Evolutionary conservation across 108 stramenopile genomes (phyloP).

Genomic region (Pseudonitzschia multistriata): DNA sequence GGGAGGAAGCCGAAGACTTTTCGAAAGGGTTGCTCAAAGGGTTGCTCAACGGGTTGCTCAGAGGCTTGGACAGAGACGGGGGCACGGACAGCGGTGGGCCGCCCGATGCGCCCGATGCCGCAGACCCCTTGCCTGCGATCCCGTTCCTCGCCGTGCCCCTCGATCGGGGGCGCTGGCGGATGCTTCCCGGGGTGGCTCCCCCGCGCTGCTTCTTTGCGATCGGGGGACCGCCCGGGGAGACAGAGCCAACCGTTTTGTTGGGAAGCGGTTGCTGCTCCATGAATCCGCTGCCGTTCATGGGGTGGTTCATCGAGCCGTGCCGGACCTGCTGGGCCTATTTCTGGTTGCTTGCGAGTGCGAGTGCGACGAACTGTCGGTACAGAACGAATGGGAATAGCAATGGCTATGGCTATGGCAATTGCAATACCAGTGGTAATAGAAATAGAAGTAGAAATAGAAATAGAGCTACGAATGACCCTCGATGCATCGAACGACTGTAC

Average conservation of each 20-base stretch:
- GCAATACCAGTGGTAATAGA: too few relatives aligned
- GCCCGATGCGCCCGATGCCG: not conserved
- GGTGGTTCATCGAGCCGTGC: too few relatives aligned
- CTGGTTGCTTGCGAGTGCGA: too few relatives aligned
- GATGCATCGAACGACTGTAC: too few relatives aligned
- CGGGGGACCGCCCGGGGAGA: slow-evolving; percentile 24
- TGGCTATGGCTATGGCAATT: too few relatives aligned
- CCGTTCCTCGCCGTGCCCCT: not conserved
- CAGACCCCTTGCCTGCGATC: not conserved
- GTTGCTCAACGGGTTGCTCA: not conserved
- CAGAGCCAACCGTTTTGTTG: slow-evolving; percentile 9
- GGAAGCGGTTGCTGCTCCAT: too few relatives aligned
- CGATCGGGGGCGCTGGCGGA: not conserved
- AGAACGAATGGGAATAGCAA: too few relatives aligned
- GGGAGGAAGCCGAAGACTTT: not conserved
- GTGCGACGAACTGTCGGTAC: too few relatives aligned
- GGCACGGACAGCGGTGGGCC: not conserved
- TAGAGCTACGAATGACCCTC: too few relatives aligned
- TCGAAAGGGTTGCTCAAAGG: not conserved
- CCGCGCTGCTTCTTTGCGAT: slow-evolving; percentile 35
- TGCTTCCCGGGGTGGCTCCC: slow-evolving; percentile 30
- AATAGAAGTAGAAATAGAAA: too few relatives aligned
- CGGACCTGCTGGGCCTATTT: too few relatives aligned
- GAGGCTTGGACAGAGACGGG: not conserved
- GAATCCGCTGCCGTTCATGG: too few relatives aligned